Evolutionary conservation across 108 stramenopile genomes (phyloP), one percentile per base, ranked within the genome.

Genomic region (Fragilariopsis cylindrus): DNA sequence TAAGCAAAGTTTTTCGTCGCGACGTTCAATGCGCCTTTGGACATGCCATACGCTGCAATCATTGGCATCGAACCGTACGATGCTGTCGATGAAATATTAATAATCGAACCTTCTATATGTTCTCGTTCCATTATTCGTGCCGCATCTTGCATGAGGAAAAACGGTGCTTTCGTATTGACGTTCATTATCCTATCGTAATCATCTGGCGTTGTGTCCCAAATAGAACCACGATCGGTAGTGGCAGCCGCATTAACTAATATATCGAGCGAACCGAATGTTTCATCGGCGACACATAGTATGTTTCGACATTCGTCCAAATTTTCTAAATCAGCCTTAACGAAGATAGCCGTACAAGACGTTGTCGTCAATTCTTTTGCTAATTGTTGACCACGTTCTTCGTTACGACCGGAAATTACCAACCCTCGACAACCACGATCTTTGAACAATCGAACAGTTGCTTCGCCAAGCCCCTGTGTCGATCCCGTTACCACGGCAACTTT

Each of bases 41-140:
- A 65, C 57, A 76, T 76, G 15, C 62, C 43, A 58, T 76, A 76
- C 30, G 76, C 46, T 5, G 76, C 68, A 11, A 76, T 15, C 76
- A 76, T 76, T 42, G 76, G 76, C 76, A 76, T 70, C 4, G 67
- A 60, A 39, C 76, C 76, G 19, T 76, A 76, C 30, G 62, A 65
- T 5, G 76, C 76, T 3, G 76, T 76, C 16, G 66, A 68, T 45
- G 76, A 70, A 40, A 76, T 70, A 21, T 76, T 76, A 60, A 76
- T 46, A 47, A 76, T 76, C 39, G 67, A 69, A 8, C 75, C 75
- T 4, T 58, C 57, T 18, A 68, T 49, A 5, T 62, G 21, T 3
- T 76, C 75, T 13, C 75, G 75, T 42, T 76, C 75, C 75, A 76
- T 76, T 57, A 76, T 76, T 30, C 68, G 75, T 57, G 67, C 67